Base-by-base conservation (phyloP, 1,139 yeast genomes). In the Blastobotrys petasosporus region DNA sequence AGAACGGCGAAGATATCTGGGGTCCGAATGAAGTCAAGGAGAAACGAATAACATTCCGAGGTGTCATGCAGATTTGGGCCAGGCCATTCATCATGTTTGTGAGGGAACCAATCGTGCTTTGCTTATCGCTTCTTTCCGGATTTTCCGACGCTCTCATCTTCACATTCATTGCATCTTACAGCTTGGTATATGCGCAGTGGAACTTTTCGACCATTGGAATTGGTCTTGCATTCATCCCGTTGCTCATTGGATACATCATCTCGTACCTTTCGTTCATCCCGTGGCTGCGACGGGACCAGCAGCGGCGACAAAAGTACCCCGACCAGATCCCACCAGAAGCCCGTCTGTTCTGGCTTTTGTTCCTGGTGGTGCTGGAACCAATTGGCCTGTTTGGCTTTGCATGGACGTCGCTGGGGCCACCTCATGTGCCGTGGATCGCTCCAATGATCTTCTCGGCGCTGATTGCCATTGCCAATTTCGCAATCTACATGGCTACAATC, bases 131-230 rank as follows among this genome's bases (percentile, higher is more conserved):
- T 42, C 65, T 68, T 45, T 63, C 70, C 17, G 71, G 71, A 4
- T 68, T 68, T 49, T 62, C 68, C 5, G 72, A 68, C 52, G 69
- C 71, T 10, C 65, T 68, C 58, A 66, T 68, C 43, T 68, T 68
- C 56, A 58, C 65, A 32, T 68, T 69, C 53, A 63, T 67, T 66
- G 68, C 67, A 48, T 65, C 70, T 0, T 68, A 64, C 47, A 52
- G 64, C 7, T 51, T 62, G 31, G 71, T 66, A 1, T 68, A 64
- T 50, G 62, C 17, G 37, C 51, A 48, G 36, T 48, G 51, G 51
- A 52, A 55, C 11, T 67, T 67, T 47, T 54, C 59, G 4, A 55
- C 64, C 29, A 57, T 62, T 25, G 61, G 61, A 10, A 44, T 54
- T 32, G 71, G 71, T 15, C 55, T 66, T 37, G 62, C 66, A 1